phyloP scores from a whole-genome alignment of 768 basidiomycete species.

The Holtermanniella nyarrowii region DNA sequence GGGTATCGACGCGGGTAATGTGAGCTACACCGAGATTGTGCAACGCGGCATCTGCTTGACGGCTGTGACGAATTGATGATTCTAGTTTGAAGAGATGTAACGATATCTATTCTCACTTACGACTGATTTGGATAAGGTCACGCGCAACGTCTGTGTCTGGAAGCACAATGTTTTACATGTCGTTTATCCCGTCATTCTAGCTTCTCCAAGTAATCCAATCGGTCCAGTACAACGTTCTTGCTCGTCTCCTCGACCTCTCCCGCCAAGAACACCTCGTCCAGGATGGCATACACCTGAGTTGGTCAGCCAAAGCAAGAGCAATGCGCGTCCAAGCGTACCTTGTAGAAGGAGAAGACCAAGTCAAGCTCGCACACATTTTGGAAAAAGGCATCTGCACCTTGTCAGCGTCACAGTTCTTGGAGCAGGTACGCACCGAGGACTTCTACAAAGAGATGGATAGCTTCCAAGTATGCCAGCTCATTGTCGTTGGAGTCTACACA shows the following conservation, averaged over 20 bases:
- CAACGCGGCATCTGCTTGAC: constrained; percentile 86
- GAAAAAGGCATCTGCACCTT: constrained; percentile 75
- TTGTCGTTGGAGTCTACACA: constrained; percentile 98
- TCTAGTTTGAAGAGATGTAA: too few relatives aligned
- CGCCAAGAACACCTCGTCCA: constrained; percentile 96
- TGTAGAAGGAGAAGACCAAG: constrained; percentile 98
- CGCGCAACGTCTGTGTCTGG: too few relatives aligned
- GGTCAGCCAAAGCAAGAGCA: not conserved
- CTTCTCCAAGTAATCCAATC: constrained; percentile 87
- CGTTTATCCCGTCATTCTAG: constrained; percentile 65
- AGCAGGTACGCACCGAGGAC: constrained; percentile 61
- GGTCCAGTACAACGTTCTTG: constrained; percentile 84
- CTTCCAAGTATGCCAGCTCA: constrained; percentile 91
- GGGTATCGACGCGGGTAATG: constrained; percentile 64
- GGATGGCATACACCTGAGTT: constrained; percentile 81
- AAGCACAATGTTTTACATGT: too few relatives aligned
- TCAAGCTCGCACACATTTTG: constrained; percentile 98
- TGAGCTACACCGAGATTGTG: constrained; percentile 59
- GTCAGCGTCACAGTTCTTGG: too few relatives aligned
- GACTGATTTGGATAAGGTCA: too few relatives aligned
- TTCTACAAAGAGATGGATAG: constrained; percentile 96
- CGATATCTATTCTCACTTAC: too few relatives aligned
- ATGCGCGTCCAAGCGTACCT: constrained; percentile 46
- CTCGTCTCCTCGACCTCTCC: constrained; percentile 98
- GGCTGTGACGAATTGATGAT: constrained; percentile 49